These are phyloP conservation scores for Aspergillus funiculosus DNA, from an alignment of 495 filamentous ascomycete species.

Conservation along the genomic window DNA sequence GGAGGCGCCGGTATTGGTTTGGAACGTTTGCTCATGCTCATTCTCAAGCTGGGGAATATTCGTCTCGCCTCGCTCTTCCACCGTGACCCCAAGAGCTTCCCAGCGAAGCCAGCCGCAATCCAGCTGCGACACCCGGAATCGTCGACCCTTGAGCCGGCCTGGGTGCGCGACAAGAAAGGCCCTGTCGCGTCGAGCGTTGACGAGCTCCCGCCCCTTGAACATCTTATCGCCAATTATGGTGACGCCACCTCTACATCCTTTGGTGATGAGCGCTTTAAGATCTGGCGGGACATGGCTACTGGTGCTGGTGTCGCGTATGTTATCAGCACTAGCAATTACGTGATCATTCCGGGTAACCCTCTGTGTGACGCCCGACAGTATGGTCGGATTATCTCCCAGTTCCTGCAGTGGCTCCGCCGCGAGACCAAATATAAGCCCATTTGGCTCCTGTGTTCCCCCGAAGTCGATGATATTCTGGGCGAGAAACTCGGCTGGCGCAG, in stretches of 20 bases:
- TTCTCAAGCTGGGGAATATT: constrained; percentile 82
- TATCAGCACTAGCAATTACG: constrained; percentile 62
- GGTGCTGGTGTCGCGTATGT: constrained; percentile 78
- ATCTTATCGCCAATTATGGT: constrained; percentile 83
- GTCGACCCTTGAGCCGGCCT: constrained; percentile 61
- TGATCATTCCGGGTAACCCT: constrained; percentile 74
- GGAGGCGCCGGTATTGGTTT: constrained; percentile 87
- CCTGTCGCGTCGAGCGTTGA: constrained; percentile 37
- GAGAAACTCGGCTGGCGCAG: constrained; percentile 75
- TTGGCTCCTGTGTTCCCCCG: constrained; percentile 67
- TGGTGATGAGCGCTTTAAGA: constrained; percentile 74
- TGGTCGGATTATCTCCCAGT: constrained; percentile 60
- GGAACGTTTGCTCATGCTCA: constrained; percentile 78
- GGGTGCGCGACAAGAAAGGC: constrained; percentile 41
- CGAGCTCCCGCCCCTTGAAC: constrained; percentile 65
- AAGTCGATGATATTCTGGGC: constrained; percentile 68
- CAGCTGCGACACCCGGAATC: constrained; percentile 71
- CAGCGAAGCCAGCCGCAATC: constrained; percentile 47
- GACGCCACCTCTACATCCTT: constrained; percentile 84
- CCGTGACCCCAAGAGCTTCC: constrained; percentile 76
- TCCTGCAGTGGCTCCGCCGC: constrained; percentile 64
- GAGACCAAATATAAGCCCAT: constrained; percentile 69
- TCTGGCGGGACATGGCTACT: constrained; percentile 71
- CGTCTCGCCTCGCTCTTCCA: constrained; percentile 78
- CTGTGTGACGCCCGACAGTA: constrained; percentile 71